Base-by-base conservation (phyloP, 2,329 filamentous ascomycete species). In the Cordyceps fumosorosea region DNA sequence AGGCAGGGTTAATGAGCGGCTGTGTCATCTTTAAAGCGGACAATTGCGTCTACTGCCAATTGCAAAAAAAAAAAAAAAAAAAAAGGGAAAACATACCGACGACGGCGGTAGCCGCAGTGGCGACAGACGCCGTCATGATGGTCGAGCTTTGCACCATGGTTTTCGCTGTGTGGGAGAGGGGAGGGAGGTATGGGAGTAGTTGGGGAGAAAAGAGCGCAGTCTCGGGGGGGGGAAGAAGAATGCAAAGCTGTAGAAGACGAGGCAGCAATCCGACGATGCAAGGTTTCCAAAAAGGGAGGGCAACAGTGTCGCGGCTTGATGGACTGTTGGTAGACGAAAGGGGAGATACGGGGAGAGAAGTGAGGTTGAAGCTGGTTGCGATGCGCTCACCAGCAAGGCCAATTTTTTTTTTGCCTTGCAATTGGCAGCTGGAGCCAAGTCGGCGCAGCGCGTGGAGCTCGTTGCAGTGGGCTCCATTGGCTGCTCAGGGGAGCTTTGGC, bases 91-190 rank as follows among this genome's bases (percentile, higher is more conserved):
- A 75, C 75, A 71, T 80, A 88, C 85, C 85, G 68, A 86, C 70
- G 60, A 86, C 66, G 66, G 83, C 84, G 58, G 84, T 84, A 62
- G 84, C 84, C 67, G 83, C 75, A 56, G 83, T 84, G 70, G 84
- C 84, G 71, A 85, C 80, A 62, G 83, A 83, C 73, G 84, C 82
- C 72, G 84, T 85, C 74, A 84, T 80, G 72, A 86, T 71, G 66
- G 80, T 84, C 66, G 77, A 79, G 65, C 80, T 75, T 73, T 82
- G 80, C 66, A 82, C 76, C 77, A 78, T 78, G 63, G 66, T 70
- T 65, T 29, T 60, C 54, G 50, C 44, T 48, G 10, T 47, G 50
- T 50, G 44, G 20, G 56, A n/a, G 52, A 60, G 52, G 60, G 24
- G 62, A 56, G 55, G 60, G 59, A 57, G 51, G 61, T 29, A 29